Percentiles rank a stretch among this genome's conserved stretches.
Conservation (phyloP, 176 grass and related monocot species). For the Tuctoria greenei region DNA sequence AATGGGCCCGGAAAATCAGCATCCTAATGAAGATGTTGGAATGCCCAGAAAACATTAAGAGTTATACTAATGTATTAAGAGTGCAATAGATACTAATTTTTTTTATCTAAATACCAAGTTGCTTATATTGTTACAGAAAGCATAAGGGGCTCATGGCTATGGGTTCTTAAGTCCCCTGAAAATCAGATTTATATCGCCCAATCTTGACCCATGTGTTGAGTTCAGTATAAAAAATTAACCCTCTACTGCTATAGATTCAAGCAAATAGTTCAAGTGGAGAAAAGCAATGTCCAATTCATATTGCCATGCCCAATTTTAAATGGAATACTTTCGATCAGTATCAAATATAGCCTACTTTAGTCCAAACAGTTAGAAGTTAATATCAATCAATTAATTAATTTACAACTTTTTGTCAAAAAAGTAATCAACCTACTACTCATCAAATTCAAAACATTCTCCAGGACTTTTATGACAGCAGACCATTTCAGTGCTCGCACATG, state of each 20-base stretch:
- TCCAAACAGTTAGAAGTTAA: background rate
- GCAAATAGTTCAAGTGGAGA: background rate
- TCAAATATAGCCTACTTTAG: background rate
- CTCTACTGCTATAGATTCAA: background rate
- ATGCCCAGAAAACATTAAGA: no score
- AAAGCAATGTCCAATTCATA: background rate
- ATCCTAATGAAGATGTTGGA: no score
- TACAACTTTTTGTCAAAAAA: background rate
- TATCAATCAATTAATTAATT: background rate
- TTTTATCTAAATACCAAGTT: no score
- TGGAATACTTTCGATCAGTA: background rate
- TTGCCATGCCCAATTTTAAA: background rate
- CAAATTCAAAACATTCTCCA: background rate
- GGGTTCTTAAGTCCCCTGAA: background rate
- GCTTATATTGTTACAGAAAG: no score
- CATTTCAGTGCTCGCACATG: background rate
- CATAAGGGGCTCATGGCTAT: background rate
- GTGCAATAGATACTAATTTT: no score
- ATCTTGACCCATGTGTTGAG: background rate
- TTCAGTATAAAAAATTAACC: slow-evolving; percentile 2
- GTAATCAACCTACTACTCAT: background rate
- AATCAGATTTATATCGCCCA: background rate
- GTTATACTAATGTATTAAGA: no score
- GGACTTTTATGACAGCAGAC: background rate
- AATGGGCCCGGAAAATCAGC: no score